Evolutionary conservation across 2,329 filamentous ascomycete genomes (phyloP).

Genomic region (Sclerotiophoma versabilis): DNA sequence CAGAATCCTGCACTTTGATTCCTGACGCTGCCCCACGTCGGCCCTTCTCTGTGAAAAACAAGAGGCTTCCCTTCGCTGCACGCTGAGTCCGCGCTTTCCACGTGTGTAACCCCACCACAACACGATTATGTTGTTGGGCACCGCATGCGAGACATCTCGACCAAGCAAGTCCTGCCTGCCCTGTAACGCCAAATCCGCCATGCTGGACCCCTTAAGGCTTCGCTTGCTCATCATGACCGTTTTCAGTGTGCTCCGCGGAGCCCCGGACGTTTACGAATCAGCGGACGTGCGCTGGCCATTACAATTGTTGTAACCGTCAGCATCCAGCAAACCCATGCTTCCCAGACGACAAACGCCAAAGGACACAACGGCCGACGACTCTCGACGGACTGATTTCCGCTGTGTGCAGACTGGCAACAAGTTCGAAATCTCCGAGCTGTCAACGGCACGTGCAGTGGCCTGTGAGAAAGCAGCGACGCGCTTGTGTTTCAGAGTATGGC

Average conservation of each 20-base stretch:
- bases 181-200: slow-evolving; percentile 26
- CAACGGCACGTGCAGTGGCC: slow-evolving; percentile 24
- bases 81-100: slow-evolving; percentile 26
- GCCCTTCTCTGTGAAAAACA: neutral
- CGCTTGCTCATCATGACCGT: slow-evolving; percentile 21
- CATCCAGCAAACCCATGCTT: slow-evolving; percentile 4
- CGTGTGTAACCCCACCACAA: slow-evolving; percentile 35
- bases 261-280: slow-evolving; percentile 7
- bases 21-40: neutral
- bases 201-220: slow-evolving; percentile 31
- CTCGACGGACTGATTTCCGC: slow-evolving; percentile 17
- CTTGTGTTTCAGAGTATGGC: slow-evolving; percentile 18
- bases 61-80: neutral
- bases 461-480: slow-evolving; percentile 9
- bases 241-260: slow-evolving; percentile 21
- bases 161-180: slow-evolving; percentile 31
- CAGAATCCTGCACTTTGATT: slow-evolving; percentile 4
- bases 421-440: slow-evolving; percentile 22
- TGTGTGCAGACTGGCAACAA: slow-evolving; percentile 12
- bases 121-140: slow-evolving; percentile 29
- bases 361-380: slow-evolving; percentile 4
- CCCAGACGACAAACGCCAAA: slow-evolving; percentile 1
- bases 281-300: slow-evolving; percentile 1
- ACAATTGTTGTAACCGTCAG: slow-evolving; percentile 9
- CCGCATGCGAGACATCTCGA: slow-evolving; percentile 44